These are phyloP conservation scores for Chrysoporthe deuterocubensis DNA, from an alignment of 2,329 filamentous ascomycete species.

Conservation along the genomic window DNA sequence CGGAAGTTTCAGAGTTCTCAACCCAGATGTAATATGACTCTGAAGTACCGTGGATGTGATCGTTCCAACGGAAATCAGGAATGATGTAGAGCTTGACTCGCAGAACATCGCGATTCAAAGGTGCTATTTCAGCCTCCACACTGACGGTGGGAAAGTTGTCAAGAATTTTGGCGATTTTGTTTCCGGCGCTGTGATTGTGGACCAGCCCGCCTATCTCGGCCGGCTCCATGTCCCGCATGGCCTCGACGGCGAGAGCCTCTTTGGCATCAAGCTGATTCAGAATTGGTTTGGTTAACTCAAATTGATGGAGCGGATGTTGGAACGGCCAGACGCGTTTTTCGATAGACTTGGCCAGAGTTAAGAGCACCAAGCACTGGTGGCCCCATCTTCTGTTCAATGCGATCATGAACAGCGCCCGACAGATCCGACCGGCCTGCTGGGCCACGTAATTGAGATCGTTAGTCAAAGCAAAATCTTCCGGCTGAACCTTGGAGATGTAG, in stretches of 20 bases:
- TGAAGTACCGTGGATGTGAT: slow-evolving; percentile 88
- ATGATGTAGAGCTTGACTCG: slow-evolving; percentile 86
- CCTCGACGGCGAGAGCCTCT: slow-evolving; percentile 75
- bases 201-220: slow-evolving; percentile 89
- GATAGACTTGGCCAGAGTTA: slow-evolving; percentile 94
- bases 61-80: slow-evolving; percentile 94
- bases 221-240: slow-evolving; percentile 88
- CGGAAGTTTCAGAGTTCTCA: slow-evolving; percentile 94
- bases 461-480: slow-evolving; percentile 90
- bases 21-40: slow-evolving; percentile 99
- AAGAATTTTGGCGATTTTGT: slow-evolving; percentile 77
- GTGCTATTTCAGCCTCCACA: slow-evolving; percentile 92
- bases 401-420: slow-evolving; percentile 94
- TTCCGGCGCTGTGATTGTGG: slow-evolving; percentile 87
- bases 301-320: slow-evolving; percentile 93
- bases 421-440: slow-evolving; percentile 94
- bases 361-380: slow-evolving; percentile 86
- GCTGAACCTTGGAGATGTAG: slow-evolving; percentile 84
- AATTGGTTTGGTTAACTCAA: slow-evolving; percentile 84
- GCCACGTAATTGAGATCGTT: slow-evolving; percentile 95
- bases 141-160: slow-evolving; percentile 91
- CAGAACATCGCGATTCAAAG: slow-evolving; percentile 90
- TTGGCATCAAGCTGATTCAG: slow-evolving; percentile 86
- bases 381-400: slow-evolving; percentile 95
- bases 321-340: slow-evolving; percentile 96